Percentiles rank a stretch among this genome's conserved stretches.
These are phyloP conservation scores for Botrytis deweyae DNA, from an alignment of 2,329 filamentous ascomycete species.

Conservation along the genomic window DNA sequence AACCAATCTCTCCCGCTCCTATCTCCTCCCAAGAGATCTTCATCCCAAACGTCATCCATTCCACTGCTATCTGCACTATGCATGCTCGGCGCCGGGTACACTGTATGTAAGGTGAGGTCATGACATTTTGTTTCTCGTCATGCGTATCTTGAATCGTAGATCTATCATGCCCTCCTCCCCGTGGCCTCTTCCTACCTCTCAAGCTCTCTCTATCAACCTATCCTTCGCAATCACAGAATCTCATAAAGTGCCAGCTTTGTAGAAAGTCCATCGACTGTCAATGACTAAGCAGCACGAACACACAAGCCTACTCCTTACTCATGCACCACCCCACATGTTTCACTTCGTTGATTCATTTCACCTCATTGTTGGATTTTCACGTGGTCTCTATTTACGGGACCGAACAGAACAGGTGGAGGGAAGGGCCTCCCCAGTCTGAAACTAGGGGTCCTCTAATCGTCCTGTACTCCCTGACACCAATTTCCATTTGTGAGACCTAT, in stretches of 20 bases:
- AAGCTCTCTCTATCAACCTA: not conserved
- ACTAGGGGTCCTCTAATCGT: not conserved
- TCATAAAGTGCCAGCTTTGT: not conserved
- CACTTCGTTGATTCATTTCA: not conserved
- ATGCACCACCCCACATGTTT: conserved; percentile 4
- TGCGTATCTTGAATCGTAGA: not conserved
- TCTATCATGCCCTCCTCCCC: not conserved
- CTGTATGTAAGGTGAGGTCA: not conserved
- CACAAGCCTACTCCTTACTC: not conserved
- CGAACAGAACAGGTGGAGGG: not conserved
- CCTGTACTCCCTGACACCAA: not conserved
- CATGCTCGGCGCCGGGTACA: not conserved
- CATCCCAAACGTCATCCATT: not conserved
- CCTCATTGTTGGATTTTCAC: not conserved
- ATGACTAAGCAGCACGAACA: not conserved
- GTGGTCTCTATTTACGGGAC: not conserved
- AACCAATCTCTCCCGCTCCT: not conserved
- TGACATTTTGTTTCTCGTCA: not conserved
- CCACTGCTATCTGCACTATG: not conserved
- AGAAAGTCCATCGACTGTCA: not conserved
- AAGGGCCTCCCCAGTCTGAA: not conserved
- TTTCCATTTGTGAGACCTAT: not conserved
- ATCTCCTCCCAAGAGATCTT: not conserved
- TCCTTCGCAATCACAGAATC: not conserved
- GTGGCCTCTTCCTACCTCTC: not conserved